Evolutionary conservation across 345 rosid genomes (phyloP), one percentile per base, ranked within the genome.

Genomic region (Euphorbia pulcherrima): DNA sequence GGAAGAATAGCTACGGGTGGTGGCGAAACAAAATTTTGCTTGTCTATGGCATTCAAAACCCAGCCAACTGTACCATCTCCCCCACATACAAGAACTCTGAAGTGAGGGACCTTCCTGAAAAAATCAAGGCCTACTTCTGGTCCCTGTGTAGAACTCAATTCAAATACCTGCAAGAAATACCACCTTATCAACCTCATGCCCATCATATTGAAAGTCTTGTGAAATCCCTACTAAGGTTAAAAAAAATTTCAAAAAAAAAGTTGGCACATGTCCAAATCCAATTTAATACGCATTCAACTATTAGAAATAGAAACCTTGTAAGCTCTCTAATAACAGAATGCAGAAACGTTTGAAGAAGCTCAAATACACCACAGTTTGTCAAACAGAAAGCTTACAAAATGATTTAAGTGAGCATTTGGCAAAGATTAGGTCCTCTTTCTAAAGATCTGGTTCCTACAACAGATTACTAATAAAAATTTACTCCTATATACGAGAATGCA

Each of bases 11-110:
- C 89, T 23, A 90, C 85, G 13, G 96, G 92, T 76, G 96, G 92
- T 68, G 96, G 96, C 48, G 89, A 86, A 57, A 83, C 88, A 1
- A 86, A 86, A 77, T 86, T 86, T 52, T 75, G 88, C 73, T 70
- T 86, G 79, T 90, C 96, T 69, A 90, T 86, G 21, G 84, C 86
- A 71, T 84, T 87, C 58, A 90, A 85, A 68, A 90, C 89, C 96
- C 96, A 90, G 52, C 86, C 86, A 82, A 87, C 92, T 29, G 96
- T 87, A 41, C 96, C 96, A 80, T 90, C 96, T 62, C 96, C 96
- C 50, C 96, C 96, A 68, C 96, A 87, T 18, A 84, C 91, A 78
- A 90, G 81, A 76, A 87, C 85, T 75, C 89, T 83, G 58, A 87
- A 90, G 71, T 87, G 85, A 29, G 81, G 88, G 46, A 84, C 81